phyloP scores from a whole-genome alignment of 1,284 basidiomycete genomes.

The Pulchroboletus neoregius region DNA sequence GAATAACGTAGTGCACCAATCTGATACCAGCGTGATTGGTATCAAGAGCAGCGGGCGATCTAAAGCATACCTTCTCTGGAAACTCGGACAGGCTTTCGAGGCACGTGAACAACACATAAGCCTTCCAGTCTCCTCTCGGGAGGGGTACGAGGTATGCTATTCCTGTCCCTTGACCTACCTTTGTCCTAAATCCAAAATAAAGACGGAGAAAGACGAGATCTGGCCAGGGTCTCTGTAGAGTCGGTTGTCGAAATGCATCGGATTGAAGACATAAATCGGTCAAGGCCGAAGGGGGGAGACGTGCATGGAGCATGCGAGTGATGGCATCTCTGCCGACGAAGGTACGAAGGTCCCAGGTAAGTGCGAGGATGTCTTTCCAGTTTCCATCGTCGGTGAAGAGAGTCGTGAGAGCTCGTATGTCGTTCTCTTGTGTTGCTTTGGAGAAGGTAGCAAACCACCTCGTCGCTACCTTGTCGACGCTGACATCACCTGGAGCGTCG shows the following conservation, averaged over 20 bases:
- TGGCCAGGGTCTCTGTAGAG: conserved; percentile 44
- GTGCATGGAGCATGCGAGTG: conserved; percentile 42
- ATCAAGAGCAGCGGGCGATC: neutral
- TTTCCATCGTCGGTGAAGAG: conserved; percentile 45
- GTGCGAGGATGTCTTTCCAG: conserved; percentile 59
- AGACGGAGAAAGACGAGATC: conserved; percentile 58
- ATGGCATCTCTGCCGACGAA: conserved; percentile 46
- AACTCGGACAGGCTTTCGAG: conserved; percentile 53
- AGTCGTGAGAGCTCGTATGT: conserved; percentile 37
- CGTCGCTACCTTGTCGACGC: conserved; percentile 36
- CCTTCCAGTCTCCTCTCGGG: conserved; percentile 50
- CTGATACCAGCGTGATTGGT: neutral
- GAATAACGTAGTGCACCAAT: conserved; percentile 37
- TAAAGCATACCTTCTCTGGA: conserved; percentile 38
- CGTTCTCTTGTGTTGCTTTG: conserved; percentile 31
- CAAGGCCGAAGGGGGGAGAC: conserved; percentile 39
- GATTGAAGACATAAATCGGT: conserved; percentile 40
- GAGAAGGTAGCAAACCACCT: conserved; percentile 48
- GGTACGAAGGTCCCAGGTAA: conserved; percentile 67
- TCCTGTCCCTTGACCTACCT: conserved; percentile 46
- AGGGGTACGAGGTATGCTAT: conserved; percentile 54
- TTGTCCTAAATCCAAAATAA: conserved; percentile 58
- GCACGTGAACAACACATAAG: conserved; percentile 54
- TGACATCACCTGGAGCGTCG: conserved; percentile 35
- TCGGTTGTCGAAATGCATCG: conserved; percentile 27